Evolutionary conservation across 1,139 yeast species (phyloP).

Genomic region (Geotrichum restrictum): DNA sequence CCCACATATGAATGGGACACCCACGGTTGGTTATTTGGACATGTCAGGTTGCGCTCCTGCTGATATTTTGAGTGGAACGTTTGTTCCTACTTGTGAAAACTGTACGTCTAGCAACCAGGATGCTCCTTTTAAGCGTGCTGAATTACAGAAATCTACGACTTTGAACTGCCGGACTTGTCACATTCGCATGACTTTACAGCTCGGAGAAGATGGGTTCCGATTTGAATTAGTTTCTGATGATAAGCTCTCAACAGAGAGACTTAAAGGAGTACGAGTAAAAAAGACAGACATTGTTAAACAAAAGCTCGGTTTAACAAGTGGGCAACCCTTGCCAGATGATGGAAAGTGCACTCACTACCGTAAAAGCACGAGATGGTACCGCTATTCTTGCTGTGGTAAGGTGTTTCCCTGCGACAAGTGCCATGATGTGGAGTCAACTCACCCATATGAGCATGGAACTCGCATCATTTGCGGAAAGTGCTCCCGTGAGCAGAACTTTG

Average conservation of each 20-base stretch:
- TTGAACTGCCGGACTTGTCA: slow-evolving; percentile 41
- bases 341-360: slow-evolving; percentile 44
- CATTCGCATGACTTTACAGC: slow-evolving; percentile 34
- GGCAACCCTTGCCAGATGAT: slow-evolving; percentile 41
- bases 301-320: slow-evolving; percentile 38
- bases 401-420: slow-evolving; percentile 45
- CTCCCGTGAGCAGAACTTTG: slow-evolving; percentile 43
- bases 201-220: slow-evolving; percentile 33
- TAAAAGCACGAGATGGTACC: slow-evolving; percentile 43
- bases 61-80: slow-evolving; percentile 40
- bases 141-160: slow-evolving; percentile 35
- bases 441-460: slow-evolving; percentile 40
- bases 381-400: slow-evolving; percentile 43
- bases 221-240: slow-evolving; percentile 37
- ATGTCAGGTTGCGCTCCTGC: slow-evolving; percentile 38
- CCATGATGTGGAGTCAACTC: slow-evolving; percentile 41
- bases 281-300: slow-evolving; percentile 26
- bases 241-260: slow-evolving; percentile 23
- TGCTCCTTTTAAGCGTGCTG: slow-evolving; percentile 36
- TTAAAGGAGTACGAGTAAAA: slow-evolving; percentile 24
- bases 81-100: slow-evolving; percentile 39
- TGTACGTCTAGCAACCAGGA: slow-evolving; percentile 33
- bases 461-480: slow-evolving; percentile 45
- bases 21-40: slow-evolving; percentile 40
- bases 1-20: slow-evolving; percentile 19